Percentiles rank a stretch among this genome's conserved stretches.
phyloP scores from a whole-genome alignment of 1,284 basidiomycete species.

The Baeospora myosura region DNA sequence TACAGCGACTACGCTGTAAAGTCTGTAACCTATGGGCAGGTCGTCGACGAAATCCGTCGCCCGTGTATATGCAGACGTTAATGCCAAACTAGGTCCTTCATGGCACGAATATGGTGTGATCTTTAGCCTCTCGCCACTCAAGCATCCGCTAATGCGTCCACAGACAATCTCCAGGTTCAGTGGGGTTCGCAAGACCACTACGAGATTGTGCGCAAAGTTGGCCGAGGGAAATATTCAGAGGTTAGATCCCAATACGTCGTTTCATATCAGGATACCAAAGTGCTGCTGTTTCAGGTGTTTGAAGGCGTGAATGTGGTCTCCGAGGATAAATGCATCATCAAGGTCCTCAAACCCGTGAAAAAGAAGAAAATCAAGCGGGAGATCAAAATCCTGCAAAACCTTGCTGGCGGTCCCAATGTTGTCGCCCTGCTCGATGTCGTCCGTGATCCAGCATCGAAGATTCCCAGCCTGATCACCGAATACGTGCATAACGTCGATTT shows the following conservation, averaged over 20 bases:
- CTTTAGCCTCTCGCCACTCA: slow-evolving; percentile 14
- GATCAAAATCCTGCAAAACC: slow-evolving; percentile 97
- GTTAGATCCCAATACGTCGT: slow-evolving; percentile 42
- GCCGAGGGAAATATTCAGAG: slow-evolving; percentile 94
- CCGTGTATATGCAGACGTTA: slow-evolving; percentile 71
- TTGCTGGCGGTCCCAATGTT: slow-evolving; percentile 91
- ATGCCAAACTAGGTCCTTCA: slow-evolving; percentile 61
- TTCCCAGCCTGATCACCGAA: slow-evolving; percentile 96
- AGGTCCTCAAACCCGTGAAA: slow-evolving; percentile 98
- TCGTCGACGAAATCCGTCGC: slow-evolving; percentile 63
- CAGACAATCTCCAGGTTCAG: slow-evolving; percentile 87
- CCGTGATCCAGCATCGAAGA: slow-evolving; percentile 89
- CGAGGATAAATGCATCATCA: slow-evolving; percentile 96
- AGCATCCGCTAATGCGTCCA: slow-evolving; percentile 11
- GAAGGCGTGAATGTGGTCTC: slow-evolving; percentile 93
- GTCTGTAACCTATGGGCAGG: slow-evolving; percentile 69
- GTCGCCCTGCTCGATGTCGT: slow-evolving; percentile 92
- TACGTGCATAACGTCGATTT: slow-evolving; percentile 98
- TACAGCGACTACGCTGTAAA: not conserved
- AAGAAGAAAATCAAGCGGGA: slow-evolving; percentile 99
- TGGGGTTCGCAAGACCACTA: slow-evolving; percentile 98
- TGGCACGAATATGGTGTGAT: slow-evolving; percentile 75
- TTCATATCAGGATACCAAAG: not conserved
- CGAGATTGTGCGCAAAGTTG: slow-evolving; percentile 96
- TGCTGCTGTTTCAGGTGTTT: slow-evolving; percentile 63